Conservation (phyloP, 1,284 basidiomycete genomes). For the Cutaneotrichosporon dermatis region DNA sequence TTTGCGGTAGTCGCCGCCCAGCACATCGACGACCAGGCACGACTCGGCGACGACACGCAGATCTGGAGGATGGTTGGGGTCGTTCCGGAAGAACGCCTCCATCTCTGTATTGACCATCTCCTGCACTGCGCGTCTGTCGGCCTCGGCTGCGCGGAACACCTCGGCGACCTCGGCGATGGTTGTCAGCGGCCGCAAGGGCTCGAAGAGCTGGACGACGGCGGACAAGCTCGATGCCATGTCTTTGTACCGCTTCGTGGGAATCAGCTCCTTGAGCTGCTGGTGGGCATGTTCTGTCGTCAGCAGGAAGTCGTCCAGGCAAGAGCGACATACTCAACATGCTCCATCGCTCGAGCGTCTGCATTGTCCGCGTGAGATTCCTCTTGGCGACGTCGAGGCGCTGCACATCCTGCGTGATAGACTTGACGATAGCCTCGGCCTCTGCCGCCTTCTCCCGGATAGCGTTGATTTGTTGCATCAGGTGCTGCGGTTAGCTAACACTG, state of each 20-base stretch:
- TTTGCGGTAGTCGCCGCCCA: conserved; percentile 67
- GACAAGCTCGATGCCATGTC: conserved; percentile 78
- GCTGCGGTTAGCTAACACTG: conserved; percentile 52
- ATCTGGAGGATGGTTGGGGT: conserved; percentile 64
- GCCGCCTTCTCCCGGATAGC: conserved; percentile 91
- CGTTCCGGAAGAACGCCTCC: conserved; percentile 78
- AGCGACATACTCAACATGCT: conserved; percentile 78
- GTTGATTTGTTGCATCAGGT: conserved; percentile 87
- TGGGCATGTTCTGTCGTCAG: conserved; percentile 66
- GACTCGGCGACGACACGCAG: conserved; percentile 65
- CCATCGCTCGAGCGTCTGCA: conserved; percentile 83
- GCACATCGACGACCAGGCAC: conserved; percentile 75
- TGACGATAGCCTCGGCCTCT: conserved; percentile 91
- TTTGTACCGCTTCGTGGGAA: conserved; percentile 69
- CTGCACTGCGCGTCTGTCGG: conserved; percentile 69
- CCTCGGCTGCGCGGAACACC: conserved; percentile 71
- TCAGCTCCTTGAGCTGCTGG: conserved; percentile 70
- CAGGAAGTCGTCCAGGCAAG: neutral
- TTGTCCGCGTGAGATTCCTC: conserved; percentile 80
- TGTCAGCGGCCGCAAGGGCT: conserved; percentile 68
- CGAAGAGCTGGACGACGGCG: conserved; percentile 81
- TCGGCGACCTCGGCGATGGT: conserved; percentile 70
- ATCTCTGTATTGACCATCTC: conserved; percentile 79
- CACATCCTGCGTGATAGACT: conserved; percentile 94
- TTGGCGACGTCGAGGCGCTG: conserved; percentile 92